Percentiles rank a stretch among this genome's conserved stretches.
Conservation (phyloP, 208 protist genomes). For the Zelonia costaricensis region DNA sequence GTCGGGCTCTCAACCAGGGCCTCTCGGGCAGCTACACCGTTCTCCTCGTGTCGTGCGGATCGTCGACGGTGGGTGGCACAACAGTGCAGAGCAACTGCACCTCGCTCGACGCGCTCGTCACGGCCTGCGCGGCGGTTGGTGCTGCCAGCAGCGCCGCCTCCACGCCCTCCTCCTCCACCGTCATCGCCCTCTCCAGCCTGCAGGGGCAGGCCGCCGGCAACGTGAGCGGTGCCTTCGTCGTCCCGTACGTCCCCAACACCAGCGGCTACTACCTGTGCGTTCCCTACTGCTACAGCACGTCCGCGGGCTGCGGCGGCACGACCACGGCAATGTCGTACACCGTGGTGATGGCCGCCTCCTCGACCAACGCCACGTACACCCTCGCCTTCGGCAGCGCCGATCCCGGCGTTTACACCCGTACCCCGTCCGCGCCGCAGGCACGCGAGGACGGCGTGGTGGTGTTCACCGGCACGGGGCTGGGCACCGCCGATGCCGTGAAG, state of each 20-base stretch:
- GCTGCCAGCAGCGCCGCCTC: background rate
- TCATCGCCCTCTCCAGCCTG: constrained; percentile 32
- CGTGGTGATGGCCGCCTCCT: constrained; percentile 33
- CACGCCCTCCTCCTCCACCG: constrained; percentile 9
- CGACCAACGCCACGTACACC: constrained; percentile 7
- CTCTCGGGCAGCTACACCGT: constrained; percentile 56
- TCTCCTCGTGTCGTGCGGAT: constrained; percentile 66
- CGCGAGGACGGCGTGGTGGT: constrained; percentile 55
- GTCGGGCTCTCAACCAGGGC: constrained; percentile 58
- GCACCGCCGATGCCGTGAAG: constrained; percentile 48
- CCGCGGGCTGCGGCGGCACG: constrained; percentile 31
- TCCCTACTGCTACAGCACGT: constrained; percentile 69
- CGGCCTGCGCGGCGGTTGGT: constrained; percentile 39
- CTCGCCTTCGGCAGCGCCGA: constrained; percentile 55
- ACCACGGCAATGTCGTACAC: constrained; percentile 62
- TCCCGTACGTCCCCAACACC: constrained; percentile 50
- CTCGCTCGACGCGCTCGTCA: constrained; percentile 41
- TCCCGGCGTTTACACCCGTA: constrained; percentile 59
- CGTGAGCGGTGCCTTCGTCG: constrained; percentile 56
- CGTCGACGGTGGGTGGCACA: constrained; percentile 4
- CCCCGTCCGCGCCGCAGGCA: constrained; percentile 66
- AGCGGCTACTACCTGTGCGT: constrained; percentile 78
- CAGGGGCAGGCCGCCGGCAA: constrained; percentile 25
- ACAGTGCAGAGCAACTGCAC: constrained; percentile 37
- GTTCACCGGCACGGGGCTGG: constrained; percentile 62